Base-by-base conservation (phyloP, 1,284 basidiomycete species). In the Meira miltonrushii region DNA sequence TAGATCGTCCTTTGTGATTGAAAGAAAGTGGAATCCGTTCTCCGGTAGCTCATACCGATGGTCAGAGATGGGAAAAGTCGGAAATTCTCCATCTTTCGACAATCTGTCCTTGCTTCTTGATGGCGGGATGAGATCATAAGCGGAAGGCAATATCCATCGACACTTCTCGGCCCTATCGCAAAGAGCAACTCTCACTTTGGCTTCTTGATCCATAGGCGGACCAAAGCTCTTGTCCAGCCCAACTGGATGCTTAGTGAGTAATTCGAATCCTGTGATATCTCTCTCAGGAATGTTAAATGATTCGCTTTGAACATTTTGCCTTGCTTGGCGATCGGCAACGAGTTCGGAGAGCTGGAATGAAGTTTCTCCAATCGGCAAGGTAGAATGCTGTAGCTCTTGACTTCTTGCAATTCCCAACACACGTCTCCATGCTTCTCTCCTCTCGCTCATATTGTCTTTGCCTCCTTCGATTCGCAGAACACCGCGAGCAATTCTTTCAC, bases 401-500 rank as follows among this genome's bases (percentile, higher is more conserved):
- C 15, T 25, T 3, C n/a, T 39, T 28, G 47, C 54, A 17, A 55
- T 55, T n/a, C 54, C 54, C 23, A 43, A 15, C 41, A 40, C 21
- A n/a, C 25, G 17, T n/a, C 54, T 33, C 39, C 54, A 46, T 28
- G 47, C 11, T 40, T 33, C 43, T 23, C 54, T 56, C 19, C 54
- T 28, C 43, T 44, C 43, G 21, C 9, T 25, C 48, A 55, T 2
- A 21, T 12, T 17, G 19, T 2, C 25, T 5, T 25, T 10, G 10
- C 33, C 12, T 13, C 39, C n/a, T 11, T 25, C 43, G 48, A 68
- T 66, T n/a, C 68, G 59, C 15, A 76, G 55, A 25, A 71, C 54
- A 25, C 60, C 68, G 0, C 70, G 57, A 2, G 93, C 94, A 13
- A 97, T 82, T 39, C 86, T 84, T 86, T 88, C 89, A 33, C 95